These are phyloP conservation scores for Nitzschia inconspicua DNA, from an alignment of 108 stramenopile genomes.

Conservation along the genomic window DNA sequence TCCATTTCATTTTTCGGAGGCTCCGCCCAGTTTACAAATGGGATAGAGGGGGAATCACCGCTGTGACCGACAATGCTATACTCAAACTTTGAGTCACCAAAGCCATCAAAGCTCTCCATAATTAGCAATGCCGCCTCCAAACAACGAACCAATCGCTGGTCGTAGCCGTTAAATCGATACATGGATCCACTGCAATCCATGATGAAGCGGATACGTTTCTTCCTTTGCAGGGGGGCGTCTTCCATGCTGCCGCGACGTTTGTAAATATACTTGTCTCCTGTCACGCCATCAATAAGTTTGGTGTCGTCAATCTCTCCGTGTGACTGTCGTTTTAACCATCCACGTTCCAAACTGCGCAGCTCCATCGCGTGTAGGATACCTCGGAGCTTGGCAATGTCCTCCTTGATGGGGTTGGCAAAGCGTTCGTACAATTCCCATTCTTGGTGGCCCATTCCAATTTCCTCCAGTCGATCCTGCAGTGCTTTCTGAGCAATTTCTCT, in stretches of 20 bases:
- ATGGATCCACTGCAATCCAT: constrained; percentile 80
- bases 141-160: constrained; percentile 68
- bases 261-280: constrained; percentile 83
- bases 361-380: constrained; percentile 50
- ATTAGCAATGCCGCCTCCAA: constrained; percentile 83
- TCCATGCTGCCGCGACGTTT: constrained; percentile 70
- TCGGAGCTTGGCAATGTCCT: constrained; percentile 55
- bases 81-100: constrained; percentile 50
- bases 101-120: constrained; percentile 75
- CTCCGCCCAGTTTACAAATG: constrained; percentile 45
- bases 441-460: constrained; percentile 74
- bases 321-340: constrained; percentile 75
- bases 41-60: constrained; percentile 58
- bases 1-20: constrained; percentile 53
- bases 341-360: constrained; percentile 54
- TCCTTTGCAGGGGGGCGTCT: constrained; percentile 7
- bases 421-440: constrained; percentile 72
- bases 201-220: constrained; percentile 55
- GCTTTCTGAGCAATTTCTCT: constrained; percentile 71
- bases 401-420: constrained; percentile 47
- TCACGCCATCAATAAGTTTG: constrained; percentile 74
- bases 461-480: constrained; percentile 59
- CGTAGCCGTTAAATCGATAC: constrained; percentile 90
- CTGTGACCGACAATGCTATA: constrained; percentile 75
- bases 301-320: constrained; percentile 88